Percentiles rank a stretch among this genome's conserved stretches.
Evolutionary conservation across 495 filamentous ascomycete genomes (phyloP).

Genomic region (Xanthoparmelia taractica): DNA sequence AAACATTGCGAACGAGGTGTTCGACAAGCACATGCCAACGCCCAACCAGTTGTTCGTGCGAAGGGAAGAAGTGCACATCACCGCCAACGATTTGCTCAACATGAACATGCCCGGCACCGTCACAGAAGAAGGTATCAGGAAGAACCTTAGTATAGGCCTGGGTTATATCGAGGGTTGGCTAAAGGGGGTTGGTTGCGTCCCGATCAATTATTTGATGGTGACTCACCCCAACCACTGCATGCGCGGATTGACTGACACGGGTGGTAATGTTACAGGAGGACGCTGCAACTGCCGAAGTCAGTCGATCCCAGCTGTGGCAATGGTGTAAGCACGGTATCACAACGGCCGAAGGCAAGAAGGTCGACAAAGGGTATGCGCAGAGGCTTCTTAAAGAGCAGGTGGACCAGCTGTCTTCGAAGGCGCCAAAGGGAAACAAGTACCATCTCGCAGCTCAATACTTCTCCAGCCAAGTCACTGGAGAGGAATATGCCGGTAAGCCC

Average conservation of each 20-base stretch:
- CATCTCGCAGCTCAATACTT: conserved; percentile 89
- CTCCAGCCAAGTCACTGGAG: conserved; percentile 83
- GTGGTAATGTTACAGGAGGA: conserved; percentile 56
- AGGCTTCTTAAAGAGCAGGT: conserved; percentile 82
- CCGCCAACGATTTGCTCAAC: conserved; percentile 87
- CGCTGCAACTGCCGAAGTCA: conserved; percentile 93
- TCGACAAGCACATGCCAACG: conserved; percentile 99
- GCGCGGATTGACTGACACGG: conserved; percentile 1
- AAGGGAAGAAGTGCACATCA: conserved; percentile 81
- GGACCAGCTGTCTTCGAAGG: conserved; percentile 63
- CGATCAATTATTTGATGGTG: conserved; percentile 97
- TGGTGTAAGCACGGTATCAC: conserved; percentile 81
- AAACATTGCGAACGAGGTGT: conserved; percentile 79
- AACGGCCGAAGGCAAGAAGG: conserved; percentile 82
- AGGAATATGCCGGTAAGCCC: conserved; percentile 31
- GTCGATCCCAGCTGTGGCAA: conserved; percentile 89
- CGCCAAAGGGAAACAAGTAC: conserved; percentile 85
- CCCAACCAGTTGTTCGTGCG: conserved; percentile 93
- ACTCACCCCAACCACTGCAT: not conserved
- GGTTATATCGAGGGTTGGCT: conserved; percentile 99
- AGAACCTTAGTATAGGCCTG: conserved; percentile 95
- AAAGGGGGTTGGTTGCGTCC: conserved; percentile 88
- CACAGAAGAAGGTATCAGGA: conserved; percentile 93
- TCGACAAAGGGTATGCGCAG: conserved; percentile 85
- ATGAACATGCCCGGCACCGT: conserved; percentile 94